Base-by-base conservation (phyloP, 495 filamentous ascomycete species). In the Aspergillus coremiiformis region DNA sequence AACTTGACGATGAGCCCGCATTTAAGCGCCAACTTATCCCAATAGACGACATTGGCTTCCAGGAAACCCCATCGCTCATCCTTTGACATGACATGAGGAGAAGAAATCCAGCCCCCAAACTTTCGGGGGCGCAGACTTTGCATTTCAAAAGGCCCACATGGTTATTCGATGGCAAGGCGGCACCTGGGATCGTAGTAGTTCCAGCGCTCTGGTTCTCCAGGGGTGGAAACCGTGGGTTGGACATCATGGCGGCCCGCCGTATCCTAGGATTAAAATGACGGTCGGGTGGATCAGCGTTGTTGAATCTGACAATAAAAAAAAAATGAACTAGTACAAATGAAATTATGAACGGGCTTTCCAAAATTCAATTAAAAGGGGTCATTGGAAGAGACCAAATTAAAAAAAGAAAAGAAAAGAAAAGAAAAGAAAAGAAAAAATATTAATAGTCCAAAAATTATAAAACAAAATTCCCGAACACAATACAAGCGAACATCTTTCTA, bases 21-120 rank as follows among this genome's bases (percentile, higher is more conserved):
- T 69, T 68, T 70, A 72, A 74, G 70, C 70, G 70, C 68, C 63
- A 48, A 45, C 35, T 50, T 39, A 51, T 55, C 50, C 47, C 19
- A 47, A 37, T 32, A 41, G 53, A 47, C 33, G 55, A 35, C 42
- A 32, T 53, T 49, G 37, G 54, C 53, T 54, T 56, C 50, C 41
- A 42, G 54, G 55, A 47, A 35, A 37, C 48, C 50, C 47, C 47
- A 50, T 52, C 20, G 59, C 42, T 37, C 52, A 54, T 55, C 47
- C 33, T 46, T 52, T 41, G 39, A 52, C 49, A 56, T 58, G 51
- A 55, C 33, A 60, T 54, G 53, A 41, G 59, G 32, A 35, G 32
- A 44, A 62, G 27, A 30, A 52, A 47, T 60, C 55, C 57, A 62
- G 58, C 58, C 61, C 54, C 55, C 59, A 62, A 60, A 55, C 32